These are phyloP conservation scores for Neckera pumila DNA, from an alignment of 225 moss, liverwort and hornwort genomes.

Conservation along the genomic window DNA sequence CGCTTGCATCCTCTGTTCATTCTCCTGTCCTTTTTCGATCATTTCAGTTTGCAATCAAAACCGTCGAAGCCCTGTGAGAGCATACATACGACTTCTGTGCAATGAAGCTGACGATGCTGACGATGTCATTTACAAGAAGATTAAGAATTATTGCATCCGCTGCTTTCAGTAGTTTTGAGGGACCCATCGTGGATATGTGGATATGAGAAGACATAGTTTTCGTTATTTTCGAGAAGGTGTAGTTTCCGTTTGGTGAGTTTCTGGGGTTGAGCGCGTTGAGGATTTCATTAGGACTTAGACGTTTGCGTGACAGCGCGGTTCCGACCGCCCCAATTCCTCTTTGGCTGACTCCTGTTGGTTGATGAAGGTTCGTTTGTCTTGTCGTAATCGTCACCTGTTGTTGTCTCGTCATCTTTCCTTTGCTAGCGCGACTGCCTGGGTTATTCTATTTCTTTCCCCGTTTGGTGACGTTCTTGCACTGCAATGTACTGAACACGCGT, in stretches of 20 bases:
- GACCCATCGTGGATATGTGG: neutral
- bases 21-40: neutral
- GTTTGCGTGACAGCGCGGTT: neutral
- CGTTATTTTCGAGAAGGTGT: neutral
- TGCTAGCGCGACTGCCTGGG: neutral
- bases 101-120: neutral
- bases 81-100: neutral
- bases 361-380: neutral
- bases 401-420: neutral
- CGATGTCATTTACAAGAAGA: neutral
- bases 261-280: constrained; percentile 4
- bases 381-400: neutral
- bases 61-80: neutral
- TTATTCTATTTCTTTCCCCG: neutral
- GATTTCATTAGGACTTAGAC: neutral
- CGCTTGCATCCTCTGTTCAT: neutral
- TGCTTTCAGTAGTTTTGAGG: neutral
- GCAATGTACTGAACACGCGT: neutral
- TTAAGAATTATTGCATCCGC: neutral
- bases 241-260: neutral
- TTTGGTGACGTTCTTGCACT: neutral
- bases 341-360: neutral
- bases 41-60: neutral
- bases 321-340: neutral
- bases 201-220: neutral